A percentile compares a stretch with the other conserved stretches of the same genome.
Evolutionary conservation across 2,329 filamentous ascomycete genomes (phyloP).

Genomic region (Phialophora tarda): DNA sequence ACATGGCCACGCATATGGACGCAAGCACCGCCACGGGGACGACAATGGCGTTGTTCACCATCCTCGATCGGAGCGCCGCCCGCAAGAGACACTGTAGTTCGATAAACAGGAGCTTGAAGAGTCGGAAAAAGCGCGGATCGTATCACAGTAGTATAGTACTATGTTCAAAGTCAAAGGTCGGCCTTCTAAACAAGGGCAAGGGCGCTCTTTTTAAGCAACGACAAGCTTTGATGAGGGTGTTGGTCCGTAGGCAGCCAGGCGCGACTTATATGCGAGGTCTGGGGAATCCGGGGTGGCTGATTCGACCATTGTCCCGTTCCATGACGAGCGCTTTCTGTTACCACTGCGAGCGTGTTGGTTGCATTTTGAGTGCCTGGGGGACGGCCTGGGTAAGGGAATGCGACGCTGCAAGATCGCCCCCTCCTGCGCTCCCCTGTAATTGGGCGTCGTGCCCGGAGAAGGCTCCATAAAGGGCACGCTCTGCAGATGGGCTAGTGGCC

Average conservation of each 20-base stretch:
- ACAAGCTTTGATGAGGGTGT: conserved; percentile 7
- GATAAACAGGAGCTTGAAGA: neutral
- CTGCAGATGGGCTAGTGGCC: conserved; percentile 1
- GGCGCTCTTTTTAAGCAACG: conserved; percentile 10
- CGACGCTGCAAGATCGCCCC: neutral
- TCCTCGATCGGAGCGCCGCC: neutral
- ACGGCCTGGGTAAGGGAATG: conserved; percentile 2
- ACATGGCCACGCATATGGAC: conserved; percentile 24
- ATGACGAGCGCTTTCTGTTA: neutral
- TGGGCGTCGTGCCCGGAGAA: neutral
- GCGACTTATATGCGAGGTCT: conserved; percentile 1
- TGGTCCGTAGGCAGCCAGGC: neutral
- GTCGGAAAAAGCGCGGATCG: neutral
- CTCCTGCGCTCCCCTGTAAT: neutral
- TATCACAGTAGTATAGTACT: neutral
- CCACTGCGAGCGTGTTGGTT: neutral
- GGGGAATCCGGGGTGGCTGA: conserved; percentile 11
- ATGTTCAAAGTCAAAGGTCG: neutral
- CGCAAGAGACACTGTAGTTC: neutral
- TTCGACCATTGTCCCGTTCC: conserved; percentile 3
- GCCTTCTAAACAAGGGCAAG: neutral
- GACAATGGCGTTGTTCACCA: conserved; percentile 25
- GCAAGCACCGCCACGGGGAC: conserved; percentile 26
- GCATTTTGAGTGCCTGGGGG: conserved; percentile 3
- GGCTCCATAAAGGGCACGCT: conserved; percentile 18